Percentiles rank a stretch among this genome's conserved stretches.
Conservation (phyloP, 1,284 basidiomycete species). For the Cutaneotrichosporon sp. region DNA sequence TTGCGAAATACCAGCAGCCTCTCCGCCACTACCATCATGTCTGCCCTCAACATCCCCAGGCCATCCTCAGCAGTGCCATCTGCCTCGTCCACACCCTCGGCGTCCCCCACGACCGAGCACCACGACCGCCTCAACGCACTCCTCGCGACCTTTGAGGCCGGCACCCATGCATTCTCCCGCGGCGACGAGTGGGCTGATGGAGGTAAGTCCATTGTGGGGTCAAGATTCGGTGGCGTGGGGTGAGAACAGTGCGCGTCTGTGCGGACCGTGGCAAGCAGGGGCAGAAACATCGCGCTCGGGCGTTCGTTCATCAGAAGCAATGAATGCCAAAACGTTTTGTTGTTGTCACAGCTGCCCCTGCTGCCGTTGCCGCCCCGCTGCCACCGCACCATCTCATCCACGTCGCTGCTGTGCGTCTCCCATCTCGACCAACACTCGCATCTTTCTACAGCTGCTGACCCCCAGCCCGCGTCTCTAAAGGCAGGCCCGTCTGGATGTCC, state of each 20-base stretch:
- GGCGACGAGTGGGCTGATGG: constrained; percentile 18
- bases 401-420: too few relatives aligned
- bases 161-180: constrained; percentile 31
- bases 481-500: too few relatives aligned
- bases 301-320: too few relatives aligned
- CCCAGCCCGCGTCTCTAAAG: neutral
- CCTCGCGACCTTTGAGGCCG: constrained; percentile 27
- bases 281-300: too few relatives aligned
- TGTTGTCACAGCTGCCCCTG: too few relatives aligned
- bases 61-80: neutral
- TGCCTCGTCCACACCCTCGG: constrained; percentile 8
- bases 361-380: too few relatives aligned
- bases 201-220: constrained; percentile 8
- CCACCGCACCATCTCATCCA: too few relatives aligned
- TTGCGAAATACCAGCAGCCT: neutral
- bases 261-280: too few relatives aligned
- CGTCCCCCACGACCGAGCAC: constrained; percentile 9
- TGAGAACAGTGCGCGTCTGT: neutral
- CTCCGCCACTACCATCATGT: neutral
- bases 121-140: constrained; percentile 27
- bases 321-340: too few relatives aligned
- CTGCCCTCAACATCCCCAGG: neutral
- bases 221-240: neutral
- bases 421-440: too few relatives aligned
- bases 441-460: too few relatives aligned